phyloP scores from a whole-genome alignment of 2,329 filamentous ascomycete species.

The Phyllosticta citribraziliensis region DNA sequence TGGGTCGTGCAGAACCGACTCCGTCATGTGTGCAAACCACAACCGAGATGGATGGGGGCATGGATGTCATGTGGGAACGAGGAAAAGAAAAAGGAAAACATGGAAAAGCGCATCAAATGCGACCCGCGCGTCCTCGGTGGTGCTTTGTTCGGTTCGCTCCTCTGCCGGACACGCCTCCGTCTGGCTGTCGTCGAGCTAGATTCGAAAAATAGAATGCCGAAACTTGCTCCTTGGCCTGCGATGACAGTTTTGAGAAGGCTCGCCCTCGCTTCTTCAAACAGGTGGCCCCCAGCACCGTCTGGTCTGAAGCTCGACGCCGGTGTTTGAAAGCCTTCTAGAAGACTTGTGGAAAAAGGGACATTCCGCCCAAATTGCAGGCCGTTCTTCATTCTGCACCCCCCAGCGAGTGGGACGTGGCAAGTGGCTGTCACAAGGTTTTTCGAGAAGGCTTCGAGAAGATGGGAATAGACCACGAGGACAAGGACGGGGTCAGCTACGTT shows the following conservation, averaged over 20 bases:
- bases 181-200: neutral
- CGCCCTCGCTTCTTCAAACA: neutral
- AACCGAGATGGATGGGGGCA: neutral
- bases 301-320: neutral
- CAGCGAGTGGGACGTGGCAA: neutral
- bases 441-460: neutral
- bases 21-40: neutral
- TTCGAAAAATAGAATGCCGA: neutral
- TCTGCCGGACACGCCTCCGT: neutral
- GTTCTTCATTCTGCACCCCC: neutral
- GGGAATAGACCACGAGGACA: neutral
- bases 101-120: neutral
- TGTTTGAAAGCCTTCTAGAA: neutral
- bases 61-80: neutral
- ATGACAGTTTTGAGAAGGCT: neutral
- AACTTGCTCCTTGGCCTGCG: neutral
- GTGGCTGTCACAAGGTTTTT: neutral
- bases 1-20: neutral
- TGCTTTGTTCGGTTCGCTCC: neutral
- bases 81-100: neutral
- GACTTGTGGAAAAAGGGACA: neutral
- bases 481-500: neutral
- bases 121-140: neutral
- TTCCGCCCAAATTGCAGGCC: neutral
- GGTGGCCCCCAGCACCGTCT: neutral